phyloP scores from a whole-genome alignment of 177 flowering plant species.

The Vitis hybrid region DNA sequence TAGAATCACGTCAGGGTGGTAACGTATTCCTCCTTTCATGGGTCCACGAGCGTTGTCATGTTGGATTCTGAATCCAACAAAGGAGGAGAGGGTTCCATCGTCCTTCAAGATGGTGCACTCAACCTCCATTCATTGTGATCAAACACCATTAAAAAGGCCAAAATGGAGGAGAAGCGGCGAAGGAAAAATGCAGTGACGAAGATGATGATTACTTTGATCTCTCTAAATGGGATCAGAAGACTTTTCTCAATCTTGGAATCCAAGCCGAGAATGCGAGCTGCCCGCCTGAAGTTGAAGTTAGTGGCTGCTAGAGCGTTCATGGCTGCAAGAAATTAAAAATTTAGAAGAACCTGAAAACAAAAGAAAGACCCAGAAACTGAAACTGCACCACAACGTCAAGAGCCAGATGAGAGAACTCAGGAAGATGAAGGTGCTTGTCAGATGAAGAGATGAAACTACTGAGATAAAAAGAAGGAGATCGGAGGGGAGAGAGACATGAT shows the following conservation, averaged over 20 bases:
- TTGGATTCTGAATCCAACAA: slow-evolving; percentile 77
- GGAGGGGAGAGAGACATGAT: too few species aligned
- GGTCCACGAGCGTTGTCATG: slow-evolving; percentile 88
- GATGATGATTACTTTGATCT: slow-evolving; percentile 24
- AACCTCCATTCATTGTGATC: slow-evolving; percentile 37
- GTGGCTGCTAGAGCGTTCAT: slow-evolving; percentile 36
- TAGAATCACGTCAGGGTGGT: slow-evolving; percentile 69
- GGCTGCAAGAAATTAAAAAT: background rate
- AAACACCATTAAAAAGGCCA: too few species aligned
- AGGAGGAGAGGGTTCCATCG: slow-evolving; percentile 70
- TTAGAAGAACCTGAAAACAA: too few species aligned
- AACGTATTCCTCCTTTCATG: slow-evolving; percentile 88
- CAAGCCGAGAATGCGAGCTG: slow-evolving; percentile 33
- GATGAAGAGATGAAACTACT: too few species aligned
- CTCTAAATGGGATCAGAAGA: slow-evolving; percentile 30
- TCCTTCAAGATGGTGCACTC: slow-evolving; percentile 86
- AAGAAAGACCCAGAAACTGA: too few species aligned
- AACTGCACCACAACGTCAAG: too few species aligned
- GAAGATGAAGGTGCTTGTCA: too few species aligned
- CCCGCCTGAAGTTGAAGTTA: slow-evolving; percentile 28
- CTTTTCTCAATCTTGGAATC: slow-evolving; percentile 39
- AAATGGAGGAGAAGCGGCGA: too few species aligned
- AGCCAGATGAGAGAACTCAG: too few species aligned
- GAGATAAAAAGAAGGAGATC: too few species aligned
- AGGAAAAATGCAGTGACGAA: background rate